phyloP scores from a whole-genome alignment of 2,329 filamentous ascomycete genomes.

The Chrysosporium queenslandicum region DNA sequence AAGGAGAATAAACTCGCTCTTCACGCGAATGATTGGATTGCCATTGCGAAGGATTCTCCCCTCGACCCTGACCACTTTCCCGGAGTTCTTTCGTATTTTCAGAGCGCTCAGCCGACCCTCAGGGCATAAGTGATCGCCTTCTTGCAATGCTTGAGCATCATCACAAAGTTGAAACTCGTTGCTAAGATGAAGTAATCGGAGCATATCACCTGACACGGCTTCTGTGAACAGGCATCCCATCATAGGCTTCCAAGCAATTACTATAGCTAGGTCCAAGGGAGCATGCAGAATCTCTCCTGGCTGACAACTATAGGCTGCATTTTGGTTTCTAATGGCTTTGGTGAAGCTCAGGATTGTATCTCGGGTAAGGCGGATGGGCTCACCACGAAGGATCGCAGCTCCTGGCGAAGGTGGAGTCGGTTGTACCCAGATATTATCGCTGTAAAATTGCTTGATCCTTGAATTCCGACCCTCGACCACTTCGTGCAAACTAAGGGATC shows the following conservation, averaged over 20 bases:
- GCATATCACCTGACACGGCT: conserved; percentile 85
- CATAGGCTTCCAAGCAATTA: conserved; percentile 96
- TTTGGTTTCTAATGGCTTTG: conserved; percentile 92
- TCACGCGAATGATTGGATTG: conserved; percentile 90
- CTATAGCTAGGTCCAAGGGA: conserved; percentile 97
- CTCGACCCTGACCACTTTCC: conserved; percentile 99
- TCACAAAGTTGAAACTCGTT: conserved; percentile 98
- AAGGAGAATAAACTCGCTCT: conserved; percentile 94
- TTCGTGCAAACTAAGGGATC: conserved; percentile 90
- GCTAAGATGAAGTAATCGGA: conserved; percentile 92
- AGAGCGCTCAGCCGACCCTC: conserved; percentile 95
- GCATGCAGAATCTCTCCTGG: conserved; percentile 68
- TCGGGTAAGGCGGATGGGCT: background rate
- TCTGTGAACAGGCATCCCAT: conserved; percentile 98
- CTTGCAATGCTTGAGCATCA: conserved; percentile 86
- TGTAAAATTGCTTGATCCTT: conserved; percentile 11
- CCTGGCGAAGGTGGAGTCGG: background rate
- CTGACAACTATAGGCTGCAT: conserved; percentile 91
- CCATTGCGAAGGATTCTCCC: conserved; percentile 83
- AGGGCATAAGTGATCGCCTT: conserved; percentile 83
- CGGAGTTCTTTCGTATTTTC: conserved; percentile 82
- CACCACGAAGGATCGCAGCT: background rate
- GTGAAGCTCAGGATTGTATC: conserved; percentile 75
- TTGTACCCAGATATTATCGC: background rate
- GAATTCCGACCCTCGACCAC: conserved; percentile 95